Evolutionary conservation across 805 yeast genomes (phyloP).

Genomic region (Lipomyces orientalis): DNA sequence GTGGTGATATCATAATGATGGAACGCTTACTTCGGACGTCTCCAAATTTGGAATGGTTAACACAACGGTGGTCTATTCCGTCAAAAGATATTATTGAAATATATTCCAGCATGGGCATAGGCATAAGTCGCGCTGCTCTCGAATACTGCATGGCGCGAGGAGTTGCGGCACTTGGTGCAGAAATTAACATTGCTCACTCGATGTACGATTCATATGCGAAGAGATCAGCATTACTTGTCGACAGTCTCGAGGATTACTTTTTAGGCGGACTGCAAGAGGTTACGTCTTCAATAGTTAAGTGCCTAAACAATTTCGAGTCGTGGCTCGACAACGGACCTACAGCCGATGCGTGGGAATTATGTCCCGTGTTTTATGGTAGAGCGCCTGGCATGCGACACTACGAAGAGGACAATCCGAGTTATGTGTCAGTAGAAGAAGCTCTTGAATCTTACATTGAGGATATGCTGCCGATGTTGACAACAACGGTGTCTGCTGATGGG

Average conservation of each 20-base stretch:
- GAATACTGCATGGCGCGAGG: constrained; percentile 63
- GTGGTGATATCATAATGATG: constrained; percentile 65
- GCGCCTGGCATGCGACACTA: constrained; percentile 26
- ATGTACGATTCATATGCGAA: constrained; percentile 46
- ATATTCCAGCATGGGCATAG: constrained; percentile 49
- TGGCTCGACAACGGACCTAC: constrained; percentile 51
- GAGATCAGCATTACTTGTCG: constrained; percentile 54
- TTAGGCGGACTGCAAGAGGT: constrained; percentile 62
- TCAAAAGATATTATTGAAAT: constrained; percentile 52
- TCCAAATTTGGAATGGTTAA: constrained; percentile 42
- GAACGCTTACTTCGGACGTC: constrained; percentile 48
- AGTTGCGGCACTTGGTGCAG: constrained; percentile 56
- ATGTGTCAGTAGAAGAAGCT: constrained; percentile 8
- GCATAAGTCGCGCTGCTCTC: constrained; percentile 47
- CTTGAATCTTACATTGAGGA: constrained; percentile 22
- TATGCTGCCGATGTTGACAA: constrained; percentile 16
- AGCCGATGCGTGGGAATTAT: constrained; percentile 44
- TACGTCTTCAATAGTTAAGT: constrained; percentile 48
- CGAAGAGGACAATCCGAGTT: background rate
- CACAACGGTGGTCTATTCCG: constrained; percentile 53
- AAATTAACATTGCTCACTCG: constrained; percentile 47
- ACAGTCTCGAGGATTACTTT: constrained; percentile 54
- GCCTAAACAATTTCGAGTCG: constrained; percentile 47
- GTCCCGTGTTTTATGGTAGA: constrained; percentile 46
- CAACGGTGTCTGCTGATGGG: constrained; percentile 15